Conservation (phyloP, 441 rosid genomes). For the Macaranga tanarius region DNA sequence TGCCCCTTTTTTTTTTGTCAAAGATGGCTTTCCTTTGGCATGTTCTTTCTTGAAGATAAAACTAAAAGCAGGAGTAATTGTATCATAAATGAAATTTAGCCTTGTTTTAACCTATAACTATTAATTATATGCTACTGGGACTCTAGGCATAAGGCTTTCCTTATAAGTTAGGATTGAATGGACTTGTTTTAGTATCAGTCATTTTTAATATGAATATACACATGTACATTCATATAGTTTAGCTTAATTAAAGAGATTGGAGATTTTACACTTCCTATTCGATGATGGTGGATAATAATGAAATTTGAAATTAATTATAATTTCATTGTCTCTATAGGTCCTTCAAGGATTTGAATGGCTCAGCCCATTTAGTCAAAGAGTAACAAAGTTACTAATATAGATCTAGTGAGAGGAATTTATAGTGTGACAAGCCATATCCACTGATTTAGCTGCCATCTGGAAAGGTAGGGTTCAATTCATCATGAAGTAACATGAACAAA, state of each 20-base stretch:
- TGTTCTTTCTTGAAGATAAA: background rate
- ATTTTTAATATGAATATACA: no score
- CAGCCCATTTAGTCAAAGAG: background rate
- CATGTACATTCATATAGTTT: no score
- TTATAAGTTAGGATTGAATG: background rate
- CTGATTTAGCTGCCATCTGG: background rate
- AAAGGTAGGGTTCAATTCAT: background rate
- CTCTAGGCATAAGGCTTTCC: background rate
- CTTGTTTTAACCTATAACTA: background rate
- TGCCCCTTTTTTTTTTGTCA: background rate
- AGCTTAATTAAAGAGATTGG: no score
- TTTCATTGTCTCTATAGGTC: background rate
- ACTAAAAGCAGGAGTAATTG: background rate
- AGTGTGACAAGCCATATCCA: background rate
- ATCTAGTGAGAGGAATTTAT: background rate
- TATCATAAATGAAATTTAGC: background rate
- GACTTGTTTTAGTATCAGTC: background rate
- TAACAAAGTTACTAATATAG: background rate
- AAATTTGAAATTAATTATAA: background rate
- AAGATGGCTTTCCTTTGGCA: background rate
- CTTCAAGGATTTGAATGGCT: background rate
- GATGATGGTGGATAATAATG: background rate
- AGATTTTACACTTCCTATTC: background rate
- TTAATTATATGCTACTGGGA: background rate
- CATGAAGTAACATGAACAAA: background rate